Base-by-base conservation (phyloP, 176 grass and related monocot genomes). In the Carex littledalei region DNA sequence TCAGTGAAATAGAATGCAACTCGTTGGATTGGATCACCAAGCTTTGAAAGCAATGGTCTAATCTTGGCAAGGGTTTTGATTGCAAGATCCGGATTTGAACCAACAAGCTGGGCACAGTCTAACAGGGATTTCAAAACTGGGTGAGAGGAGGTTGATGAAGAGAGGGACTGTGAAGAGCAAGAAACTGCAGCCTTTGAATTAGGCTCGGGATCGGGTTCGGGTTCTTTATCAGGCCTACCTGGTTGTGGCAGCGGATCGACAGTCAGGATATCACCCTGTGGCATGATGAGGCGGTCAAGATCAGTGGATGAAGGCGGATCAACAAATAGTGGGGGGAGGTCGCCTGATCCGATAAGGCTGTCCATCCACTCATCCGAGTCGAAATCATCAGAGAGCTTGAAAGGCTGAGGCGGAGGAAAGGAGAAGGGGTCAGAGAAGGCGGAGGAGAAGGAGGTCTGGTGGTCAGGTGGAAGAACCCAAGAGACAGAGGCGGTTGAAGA, bases 321-420 rank as follows among this genome's bases (percentile, higher is more conserved):
- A 53, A 81, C 84, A 74, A 98, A 98, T 17, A 89, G 81, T 22
- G 93, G 83, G 0, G 87, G 56, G 1, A 86, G 31, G 52, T 95
- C 93, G 0, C 90, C 81, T 22, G 81, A 69, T 55, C 81, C 93
- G 10, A 99, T 99, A 63, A 99, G 91, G 87, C 97, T 99, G 47
- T 96, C 97, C 97, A 99, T 99, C 97, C 97, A 99, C 14, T 90
- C 97, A 7, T 99, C 97, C 0, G 93, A 84, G 86, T 99, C 97
- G 72, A 99, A 99, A 84, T 96, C 97, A 8, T 84, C 67, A 8
- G 81, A 53, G 21, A 83, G 81, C 43, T 83, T 83, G 22, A 83
- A 83, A 31, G 24, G 84, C 86, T 16, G 81, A 59, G 69, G 88
- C 8, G 77, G 86, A 54, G 69, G 84, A 21, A 83, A 83, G 18